Conservation (phyloP, 2,329 filamentous ascomycete genomes). For the Coniochaeta ligniaria region DNA sequence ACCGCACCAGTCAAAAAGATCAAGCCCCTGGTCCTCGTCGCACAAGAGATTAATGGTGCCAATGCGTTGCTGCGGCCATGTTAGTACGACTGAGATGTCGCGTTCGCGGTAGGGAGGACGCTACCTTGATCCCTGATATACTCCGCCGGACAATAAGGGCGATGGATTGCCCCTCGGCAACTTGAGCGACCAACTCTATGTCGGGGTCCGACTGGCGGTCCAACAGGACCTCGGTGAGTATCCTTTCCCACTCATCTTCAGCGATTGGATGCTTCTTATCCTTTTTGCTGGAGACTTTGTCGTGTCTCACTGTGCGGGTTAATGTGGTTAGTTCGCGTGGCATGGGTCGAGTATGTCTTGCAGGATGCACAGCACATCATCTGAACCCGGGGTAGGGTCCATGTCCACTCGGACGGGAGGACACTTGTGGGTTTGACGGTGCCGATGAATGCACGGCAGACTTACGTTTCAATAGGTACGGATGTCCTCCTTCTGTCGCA, state of each 20-base stretch:
- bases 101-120: conserved; percentile 5
- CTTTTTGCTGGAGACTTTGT: conserved; percentile 43
- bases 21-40: conserved; percentile 51
- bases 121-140: conserved; percentile 61
- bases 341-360: neutral
- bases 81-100: neutral
- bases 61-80: conserved; percentile 52
- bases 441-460: conserved; percentile 10
- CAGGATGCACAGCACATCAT: conserved; percentile 5
- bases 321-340: neutral
- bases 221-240: conserved; percentile 51
- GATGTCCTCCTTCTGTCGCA: conserved; percentile 58
- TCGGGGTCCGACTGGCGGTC: conserved; percentile 38
- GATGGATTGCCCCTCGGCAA: conserved; percentile 45
- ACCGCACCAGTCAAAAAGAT: conserved; percentile 65
- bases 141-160: conserved; percentile 58
- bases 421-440: neutral
- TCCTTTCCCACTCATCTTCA: conserved; percentile 58
- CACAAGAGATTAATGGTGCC: conserved; percentile 53
- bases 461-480: conserved; percentile 53
- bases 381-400: neutral
- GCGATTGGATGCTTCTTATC: conserved; percentile 46
- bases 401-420: neutral
- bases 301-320: conserved; percentile 47
- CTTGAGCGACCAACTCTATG: conserved; percentile 53